Conservation (phyloP, 768 basidiomycete species). For the Pleurotus citrinopileatus region DNA sequence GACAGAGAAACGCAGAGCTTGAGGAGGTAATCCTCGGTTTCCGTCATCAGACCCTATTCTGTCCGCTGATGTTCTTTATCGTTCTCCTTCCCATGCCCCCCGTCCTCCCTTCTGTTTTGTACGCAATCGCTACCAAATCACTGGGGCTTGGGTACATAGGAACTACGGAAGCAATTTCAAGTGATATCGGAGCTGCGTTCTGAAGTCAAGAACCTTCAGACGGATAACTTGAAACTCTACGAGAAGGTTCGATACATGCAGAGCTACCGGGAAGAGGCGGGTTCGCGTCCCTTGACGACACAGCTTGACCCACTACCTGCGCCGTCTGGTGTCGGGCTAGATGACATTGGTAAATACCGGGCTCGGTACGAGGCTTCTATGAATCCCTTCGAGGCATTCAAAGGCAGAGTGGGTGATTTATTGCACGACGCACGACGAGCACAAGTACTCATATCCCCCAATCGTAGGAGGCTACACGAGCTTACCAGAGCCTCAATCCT, state of each 20-base stretch:
- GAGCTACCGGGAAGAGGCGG: constrained; percentile 81
- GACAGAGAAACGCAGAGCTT: constrained; percentile 93
- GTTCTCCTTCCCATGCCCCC: background rate
- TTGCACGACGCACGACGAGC: background rate
- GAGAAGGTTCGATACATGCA: constrained; percentile 99
- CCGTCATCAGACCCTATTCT: background rate
- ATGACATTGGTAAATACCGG: constrained; percentile 87
- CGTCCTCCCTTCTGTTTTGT: background rate
- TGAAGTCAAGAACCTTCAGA: constrained; percentile 89
- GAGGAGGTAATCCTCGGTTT: constrained; percentile 66
- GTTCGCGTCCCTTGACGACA: constrained; percentile 49
- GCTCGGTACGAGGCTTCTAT: constrained; percentile 94
- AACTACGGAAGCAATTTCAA: constrained; percentile 94
- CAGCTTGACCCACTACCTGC: constrained; percentile 69
- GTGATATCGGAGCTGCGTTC: constrained; percentile 90
- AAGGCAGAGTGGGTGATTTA: constrained; percentile 72
- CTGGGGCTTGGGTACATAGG: constrained; percentile 41
- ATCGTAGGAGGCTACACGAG: constrained; percentile 87
- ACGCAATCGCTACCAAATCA: background rate
- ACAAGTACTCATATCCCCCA: constrained; percentile 3
- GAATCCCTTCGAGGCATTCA: constrained; percentile 98
- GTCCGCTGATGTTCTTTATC: constrained; percentile 9
- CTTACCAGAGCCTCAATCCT: constrained; percentile 88
- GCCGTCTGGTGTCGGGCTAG: constrained; percentile 34
- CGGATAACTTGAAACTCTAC: constrained; percentile 96